A percentile compares a stretch with the other conserved stretches of the same genome.
Conservation (phyloP, 441 rosid species). For the Adansonia grandidieri region DNA sequence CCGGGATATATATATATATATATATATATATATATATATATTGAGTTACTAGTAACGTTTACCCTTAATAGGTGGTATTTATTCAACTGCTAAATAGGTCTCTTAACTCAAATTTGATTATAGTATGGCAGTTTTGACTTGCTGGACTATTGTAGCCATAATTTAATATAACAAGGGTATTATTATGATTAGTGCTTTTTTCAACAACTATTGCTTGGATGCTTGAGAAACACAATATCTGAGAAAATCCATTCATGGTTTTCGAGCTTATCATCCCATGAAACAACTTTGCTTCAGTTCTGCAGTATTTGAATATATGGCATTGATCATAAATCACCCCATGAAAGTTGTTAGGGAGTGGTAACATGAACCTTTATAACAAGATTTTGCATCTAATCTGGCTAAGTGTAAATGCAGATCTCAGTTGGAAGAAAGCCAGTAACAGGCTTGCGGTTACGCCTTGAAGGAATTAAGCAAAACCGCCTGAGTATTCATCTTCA, state of each 20-base stretch:
- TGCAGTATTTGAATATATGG: not conserved
- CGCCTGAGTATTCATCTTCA: constrained; percentile 60
- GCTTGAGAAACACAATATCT: not conserved
- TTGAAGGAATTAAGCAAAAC: constrained; percentile 66
- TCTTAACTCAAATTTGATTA: not conserved
- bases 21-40: too few species aligned
- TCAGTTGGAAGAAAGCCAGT: constrained; percentile 77
- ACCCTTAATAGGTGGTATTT: not conserved
- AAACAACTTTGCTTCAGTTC: not conserved
- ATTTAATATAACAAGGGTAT: not conserved
- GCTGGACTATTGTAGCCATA: not conserved
- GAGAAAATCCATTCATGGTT: not conserved
- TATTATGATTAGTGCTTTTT: not conserved
- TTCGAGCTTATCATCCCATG: not conserved
- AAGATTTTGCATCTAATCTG: constrained; percentile 22
- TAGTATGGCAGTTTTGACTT: not conserved
- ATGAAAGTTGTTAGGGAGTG: not conserved
- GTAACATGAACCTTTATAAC: not conserved
- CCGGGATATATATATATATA: not conserved
- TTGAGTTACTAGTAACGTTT: not conserved
- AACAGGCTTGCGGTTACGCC: constrained; percentile 56
- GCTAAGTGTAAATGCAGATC: constrained; percentile 45
- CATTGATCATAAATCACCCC: not conserved
- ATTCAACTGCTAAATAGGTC: not conserved
- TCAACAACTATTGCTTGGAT: not conserved